Conservation (phyloP, 169 alveolate genomes). For the Plasmodium gallinaceum region DNA sequence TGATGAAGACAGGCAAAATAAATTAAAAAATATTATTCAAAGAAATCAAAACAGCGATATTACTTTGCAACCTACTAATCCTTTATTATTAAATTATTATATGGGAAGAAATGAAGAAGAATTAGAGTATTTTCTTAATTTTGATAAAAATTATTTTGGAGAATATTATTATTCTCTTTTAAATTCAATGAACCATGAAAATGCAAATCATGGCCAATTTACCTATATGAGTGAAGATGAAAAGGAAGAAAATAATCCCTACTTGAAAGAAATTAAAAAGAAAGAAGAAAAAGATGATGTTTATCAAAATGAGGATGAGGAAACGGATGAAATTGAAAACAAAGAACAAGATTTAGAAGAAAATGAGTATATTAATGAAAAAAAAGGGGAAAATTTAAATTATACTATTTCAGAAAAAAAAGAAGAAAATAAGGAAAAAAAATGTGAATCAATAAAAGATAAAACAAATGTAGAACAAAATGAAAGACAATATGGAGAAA, state of each 20-base stretch:
- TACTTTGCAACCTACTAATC: conserved; percentile 38
- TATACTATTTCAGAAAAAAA: background rate
- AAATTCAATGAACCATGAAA: background rate
- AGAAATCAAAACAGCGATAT: conserved; percentile 39
- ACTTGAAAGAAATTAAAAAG: background rate
- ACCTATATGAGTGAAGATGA: conserved; percentile 71
- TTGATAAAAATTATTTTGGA: conserved; percentile 54
- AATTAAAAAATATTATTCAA: conserved; percentile 45
- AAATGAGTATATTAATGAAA: background rate
- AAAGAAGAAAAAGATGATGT: background rate
- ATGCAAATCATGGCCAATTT: conserved; percentile 2
- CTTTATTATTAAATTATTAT: conserved; percentile 31
- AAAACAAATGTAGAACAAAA: background rate
- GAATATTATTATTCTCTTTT: conserved; percentile 1
- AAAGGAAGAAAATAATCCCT: conserved; percentile 2
- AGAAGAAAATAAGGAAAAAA: background rate
- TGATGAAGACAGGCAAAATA: conserved; percentile 63
- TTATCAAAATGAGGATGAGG: background rate
- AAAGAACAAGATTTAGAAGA: background rate
- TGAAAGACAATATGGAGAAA: background rate
- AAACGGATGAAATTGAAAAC: background rate
- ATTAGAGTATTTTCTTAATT: conserved; percentile 24
- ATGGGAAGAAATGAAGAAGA: conserved; percentile 52
- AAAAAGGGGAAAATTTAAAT: background rate
- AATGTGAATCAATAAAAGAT: background rate